These are phyloP conservation scores for Vitis hybrid DNA, from an alignment of 177 flowering plant genomes.

Conservation along the genomic window DNA sequence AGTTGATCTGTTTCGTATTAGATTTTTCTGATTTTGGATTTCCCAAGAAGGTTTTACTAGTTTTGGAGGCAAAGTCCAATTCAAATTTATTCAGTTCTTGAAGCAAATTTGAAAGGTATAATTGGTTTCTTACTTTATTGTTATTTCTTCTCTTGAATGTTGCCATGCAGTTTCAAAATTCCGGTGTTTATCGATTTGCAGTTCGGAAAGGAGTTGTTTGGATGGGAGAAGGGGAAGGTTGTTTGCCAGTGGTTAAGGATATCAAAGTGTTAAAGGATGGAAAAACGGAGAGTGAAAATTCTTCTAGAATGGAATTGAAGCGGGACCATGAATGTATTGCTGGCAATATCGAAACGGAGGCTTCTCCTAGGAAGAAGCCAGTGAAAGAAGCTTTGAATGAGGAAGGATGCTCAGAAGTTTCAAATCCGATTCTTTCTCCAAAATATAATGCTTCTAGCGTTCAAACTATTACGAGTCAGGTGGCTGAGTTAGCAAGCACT, in stretches of 20 bases:
- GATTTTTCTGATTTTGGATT: not conserved
- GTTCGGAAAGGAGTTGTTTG: constrained; percentile 1
- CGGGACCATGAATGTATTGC: constrained; percentile 29
- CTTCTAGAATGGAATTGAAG: constrained; percentile 31
- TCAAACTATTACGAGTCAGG: constrained; percentile 39
- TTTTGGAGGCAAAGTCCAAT: no score
- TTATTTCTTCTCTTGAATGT: constrained; percentile 7
- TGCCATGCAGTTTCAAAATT: not conserved
- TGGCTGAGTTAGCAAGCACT: constrained; percentile 17
- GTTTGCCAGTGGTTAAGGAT: constrained; percentile 20
- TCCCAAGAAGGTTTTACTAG: not conserved
- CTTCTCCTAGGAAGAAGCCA: constrained; percentile 29
- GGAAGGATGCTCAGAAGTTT: constrained; percentile 64
- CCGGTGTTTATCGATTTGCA: not conserved
- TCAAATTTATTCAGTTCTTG: no score
- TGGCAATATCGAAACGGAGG: constrained; percentile 26
- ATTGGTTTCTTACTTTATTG: no score
- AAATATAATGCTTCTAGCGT: constrained; percentile 33
- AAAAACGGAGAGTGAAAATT: constrained; percentile 15
- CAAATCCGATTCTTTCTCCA: constrained; percentile 49
- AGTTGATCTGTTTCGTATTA: not conserved
- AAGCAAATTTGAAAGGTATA: no score
- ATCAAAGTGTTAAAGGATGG: constrained; percentile 22
- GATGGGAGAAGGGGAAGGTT: constrained; percentile 45
- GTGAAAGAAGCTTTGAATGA: constrained; percentile 52